phyloP scores from a whole-genome alignment of 208 protist genomes.

The Spironucleus salmonicida region DNA sequence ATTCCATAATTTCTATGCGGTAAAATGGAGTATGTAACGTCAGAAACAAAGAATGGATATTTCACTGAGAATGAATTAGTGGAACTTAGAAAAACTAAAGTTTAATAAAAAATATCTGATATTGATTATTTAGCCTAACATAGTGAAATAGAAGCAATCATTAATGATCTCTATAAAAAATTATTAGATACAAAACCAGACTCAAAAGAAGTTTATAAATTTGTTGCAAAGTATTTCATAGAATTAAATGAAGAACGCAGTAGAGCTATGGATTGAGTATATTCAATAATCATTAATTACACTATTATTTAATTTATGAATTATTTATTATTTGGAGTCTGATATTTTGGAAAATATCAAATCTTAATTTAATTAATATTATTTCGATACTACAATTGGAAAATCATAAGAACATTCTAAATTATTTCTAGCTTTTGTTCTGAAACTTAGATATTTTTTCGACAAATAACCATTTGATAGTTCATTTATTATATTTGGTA shows the following conservation, averaged over 20 bases:
- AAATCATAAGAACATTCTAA: too few species aligned
- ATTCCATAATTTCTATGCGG: too few species aligned
- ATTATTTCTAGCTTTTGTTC: too few species aligned
- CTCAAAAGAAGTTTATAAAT: neutral
- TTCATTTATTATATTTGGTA: too few species aligned
- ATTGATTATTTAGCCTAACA: neutral
- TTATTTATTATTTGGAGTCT: too few species aligned
- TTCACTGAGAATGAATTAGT: constrained; percentile 6
- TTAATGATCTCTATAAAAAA: neutral
- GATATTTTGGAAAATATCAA: too few species aligned
- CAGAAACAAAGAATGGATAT: neutral
- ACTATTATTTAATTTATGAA: too few species aligned
- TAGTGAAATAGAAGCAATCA: neutral
- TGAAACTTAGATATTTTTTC: too few species aligned
- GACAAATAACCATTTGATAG: too few species aligned
- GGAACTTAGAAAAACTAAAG: neutral
- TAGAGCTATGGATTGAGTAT: neutral
- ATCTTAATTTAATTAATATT: too few species aligned
- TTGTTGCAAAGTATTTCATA: constrained; percentile 2
- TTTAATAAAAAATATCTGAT: neutral
- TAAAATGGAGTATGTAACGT: neutral
- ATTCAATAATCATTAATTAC: too few species aligned
- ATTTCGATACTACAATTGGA: too few species aligned
- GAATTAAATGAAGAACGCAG: neutral
- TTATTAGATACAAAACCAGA: neutral